Base-by-base conservation (phyloP, 2,329 filamentous ascomycete species). In the Calonectria pseudoreteaudii region DNA sequence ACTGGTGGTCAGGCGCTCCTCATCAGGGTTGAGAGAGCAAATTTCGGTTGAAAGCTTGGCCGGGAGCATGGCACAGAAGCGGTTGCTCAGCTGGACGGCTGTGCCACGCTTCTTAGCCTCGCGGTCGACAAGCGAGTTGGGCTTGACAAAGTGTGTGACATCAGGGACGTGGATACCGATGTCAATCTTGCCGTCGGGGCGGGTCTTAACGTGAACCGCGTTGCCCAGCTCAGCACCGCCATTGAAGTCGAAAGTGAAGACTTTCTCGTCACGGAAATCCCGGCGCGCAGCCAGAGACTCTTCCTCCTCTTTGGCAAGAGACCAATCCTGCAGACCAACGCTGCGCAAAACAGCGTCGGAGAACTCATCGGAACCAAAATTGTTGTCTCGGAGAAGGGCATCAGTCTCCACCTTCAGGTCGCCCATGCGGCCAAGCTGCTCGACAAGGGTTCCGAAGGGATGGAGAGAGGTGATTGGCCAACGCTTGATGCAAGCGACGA, bases 381-480 rank as follows among this genome's bases (percentile, higher is more conserved):
- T 99, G 90, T 99, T 99, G 88, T 99, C 97, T 75, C 97, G 94
- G 66, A 99, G 91, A 71, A 99, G 91, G 72, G 97, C 97, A 87
- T 99, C 97, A 3, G 97, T 99, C 87, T 99, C 97, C 72, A 99
- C 96, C 87, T 96, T 98, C 79, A 98, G 90, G 83, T 99, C 95
- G 78, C 97, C 97, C 94, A 98, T 98, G 84, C 95, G 95, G 75
- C 97, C 97, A 68, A 99, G 93, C 86, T 98, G 95, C 87, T 99
- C 97, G 68, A 98, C 96, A 60, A 99, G 92, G 11, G 97, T 99
- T 83, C 97, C 97, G 81, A 99, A 99, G 38, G 97, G 97, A 87
- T 99, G 97, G 70, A 99, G 92, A n/a, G 97, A 99, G 34, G 97
- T 99, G 82, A 99, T 99, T 76, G 97, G 97, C 97, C 97, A 99